Evolutionary conservation across 257 asterid species (phyloP), one percentile per base, ranked within the genome.

Genomic region (Catharanthus roseus): DNA sequence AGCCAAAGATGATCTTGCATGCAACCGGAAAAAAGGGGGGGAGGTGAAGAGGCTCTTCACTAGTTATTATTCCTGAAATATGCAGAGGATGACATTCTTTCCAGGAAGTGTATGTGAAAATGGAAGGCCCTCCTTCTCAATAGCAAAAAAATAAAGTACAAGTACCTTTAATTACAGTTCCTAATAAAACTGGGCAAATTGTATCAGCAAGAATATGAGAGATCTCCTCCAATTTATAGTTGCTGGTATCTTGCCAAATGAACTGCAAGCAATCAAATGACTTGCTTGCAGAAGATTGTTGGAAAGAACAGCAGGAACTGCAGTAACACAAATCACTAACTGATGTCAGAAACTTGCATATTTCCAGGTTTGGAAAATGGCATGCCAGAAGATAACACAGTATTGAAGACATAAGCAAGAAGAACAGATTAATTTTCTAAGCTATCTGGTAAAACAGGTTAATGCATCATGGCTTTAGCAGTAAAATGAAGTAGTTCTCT

Each of bases 111-210:
- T 0, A 55, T 29, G 56, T 54, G 10, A 24, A 56, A 70, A 39
- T 39, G 67, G 50, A 26, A 56, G 54, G 55, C 42, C 18, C n/a
- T n/a, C n/a, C n/a, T 55, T 38, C 54, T 60, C 65, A 54, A 77
- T 10, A 61, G 42, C 64, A 53, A 29, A 29, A n/a, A 68, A 68
- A 76, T 42, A 44, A 74, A 47, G 29, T 54, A 69, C 58, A 36
- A 67, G 69, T 76, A 95, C 99, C 99, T 91, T 95, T 95, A 70
- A 95, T 81, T 65, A 95, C 82, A 41, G 99, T 91, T 77, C 85
- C 83, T 55, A 95, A 81, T 75, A 95, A 77, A 76, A 83, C 92
- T 6, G 99, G 95, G 84, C 88, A 89, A 76, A 95, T 86, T 66
- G 68, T 77, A 73, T 91, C 96, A 50, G 89, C 91, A 60, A 89